phyloP scores from a whole-genome alignment of 139 green algal genomes.

The Chlorella sp. region DNA sequence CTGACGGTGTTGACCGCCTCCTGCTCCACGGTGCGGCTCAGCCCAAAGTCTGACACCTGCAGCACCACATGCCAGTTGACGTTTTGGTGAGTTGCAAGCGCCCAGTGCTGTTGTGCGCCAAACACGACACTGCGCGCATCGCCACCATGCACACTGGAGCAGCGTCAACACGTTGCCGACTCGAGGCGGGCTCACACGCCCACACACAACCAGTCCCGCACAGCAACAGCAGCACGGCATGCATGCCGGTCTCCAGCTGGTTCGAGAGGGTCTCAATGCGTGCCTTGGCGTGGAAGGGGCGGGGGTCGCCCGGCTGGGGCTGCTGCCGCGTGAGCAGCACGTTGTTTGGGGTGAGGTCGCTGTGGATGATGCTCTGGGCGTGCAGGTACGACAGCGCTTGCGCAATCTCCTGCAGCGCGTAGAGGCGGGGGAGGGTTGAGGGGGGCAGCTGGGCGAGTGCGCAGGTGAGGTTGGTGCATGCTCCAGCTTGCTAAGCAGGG shows the following conservation, averaged over 20 bases:
- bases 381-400: conserved; percentile 68
- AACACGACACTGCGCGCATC: neutral
- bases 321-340: conserved; percentile 32
- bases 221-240: neutral
- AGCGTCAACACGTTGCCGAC: too few species aligned
- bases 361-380: conserved; percentile 58
- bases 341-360: conserved; percentile 70
- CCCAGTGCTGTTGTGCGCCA: neutral
- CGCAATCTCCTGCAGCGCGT: conserved; percentile 55
- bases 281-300: conserved; percentile 66
- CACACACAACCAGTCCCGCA: neutral
- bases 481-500: neutral
- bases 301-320: conserved; percentile 16
- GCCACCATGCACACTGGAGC: neutral
- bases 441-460: neutral
- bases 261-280: conserved; percentile 6
- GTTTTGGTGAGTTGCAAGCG: neutral
- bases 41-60: conserved; percentile 8
- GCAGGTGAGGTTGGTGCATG: neutral
- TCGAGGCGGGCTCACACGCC: too few species aligned
- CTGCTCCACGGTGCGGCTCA: neutral
- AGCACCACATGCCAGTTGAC: too few species aligned
- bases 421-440: neutral
- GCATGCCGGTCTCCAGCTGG: neutral
- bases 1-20: neutral